A percentile compares a stretch with the other conserved stretches of the same genome.
phyloP scores from a whole-genome alignment of 805 yeast species.

The Vanderwaltozyma yarrowii region DNA sequence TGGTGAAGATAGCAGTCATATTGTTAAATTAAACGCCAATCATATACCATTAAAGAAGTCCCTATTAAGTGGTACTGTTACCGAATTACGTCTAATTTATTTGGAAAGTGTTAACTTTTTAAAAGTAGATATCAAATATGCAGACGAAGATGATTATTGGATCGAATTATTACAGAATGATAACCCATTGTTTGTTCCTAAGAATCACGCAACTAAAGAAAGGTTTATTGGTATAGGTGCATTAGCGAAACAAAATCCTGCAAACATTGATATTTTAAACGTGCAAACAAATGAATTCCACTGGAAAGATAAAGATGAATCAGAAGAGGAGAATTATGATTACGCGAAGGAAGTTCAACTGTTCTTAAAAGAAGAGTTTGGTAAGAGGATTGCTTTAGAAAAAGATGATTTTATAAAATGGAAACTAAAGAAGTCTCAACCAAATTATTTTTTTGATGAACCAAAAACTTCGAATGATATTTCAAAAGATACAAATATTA shows the following conservation, averaged over 20 bases:
- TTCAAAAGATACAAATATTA: background rate
- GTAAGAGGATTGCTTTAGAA: constrained; percentile 11
- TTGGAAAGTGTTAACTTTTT: constrained; percentile 21
- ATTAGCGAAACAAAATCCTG: constrained; percentile 15
- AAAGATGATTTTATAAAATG: constrained; percentile 14
- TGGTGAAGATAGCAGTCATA: constrained; percentile 16
- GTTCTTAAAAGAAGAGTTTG: constrained; percentile 18
- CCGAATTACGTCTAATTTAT: constrained; percentile 16
- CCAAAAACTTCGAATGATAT: background rate
- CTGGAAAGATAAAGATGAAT: constrained; percentile 13
- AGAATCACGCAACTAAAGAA: constrained; percentile 18
- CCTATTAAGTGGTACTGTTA: constrained; percentile 9
- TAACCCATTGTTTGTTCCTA: constrained; percentile 14
- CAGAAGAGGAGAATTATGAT: constrained; percentile 10
- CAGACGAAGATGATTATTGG: constrained; percentile 18
- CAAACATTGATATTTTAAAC: constrained; percentile 54
- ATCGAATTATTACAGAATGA: constrained; percentile 19
- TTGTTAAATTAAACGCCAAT: constrained; percentile 7
- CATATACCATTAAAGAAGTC: constrained; percentile 14
- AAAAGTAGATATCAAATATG: constrained; percentile 21
- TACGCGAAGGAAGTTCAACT: constrained; percentile 16
- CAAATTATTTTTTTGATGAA: constrained; percentile 2
- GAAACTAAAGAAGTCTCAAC: constrained; percentile 17
- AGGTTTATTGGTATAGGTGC: constrained; percentile 66
- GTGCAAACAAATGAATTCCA: constrained; percentile 44